Base-by-base conservation (phyloP, 495 filamentous ascomycete genomes). In the Apiosordaria backusii region DNA sequence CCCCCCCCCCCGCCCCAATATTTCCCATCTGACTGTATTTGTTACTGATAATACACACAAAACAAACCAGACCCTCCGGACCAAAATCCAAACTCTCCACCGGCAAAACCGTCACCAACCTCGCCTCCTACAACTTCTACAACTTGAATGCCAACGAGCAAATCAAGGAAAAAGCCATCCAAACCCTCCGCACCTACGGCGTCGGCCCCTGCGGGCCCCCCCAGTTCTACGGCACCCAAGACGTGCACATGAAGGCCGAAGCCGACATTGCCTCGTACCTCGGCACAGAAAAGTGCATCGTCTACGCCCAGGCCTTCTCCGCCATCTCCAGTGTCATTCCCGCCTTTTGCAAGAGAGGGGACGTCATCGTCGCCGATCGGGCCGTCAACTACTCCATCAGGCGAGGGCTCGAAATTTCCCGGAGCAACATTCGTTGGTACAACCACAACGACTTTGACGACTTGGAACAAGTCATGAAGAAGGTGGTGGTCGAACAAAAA, bases 311-410 rank as follows among this genome's bases (percentile, higher is more conserved):
- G 72, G 89, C 93, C 0, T 97, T 99, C 74, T 93, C 90, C 5
- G 97, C 95, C 45, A 96, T 98, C 64, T 91, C 90, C 0, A 91
- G 88, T 74, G 93, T 98, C 59, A 96, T 99, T 59, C 96, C 95
- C 4, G 89, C 93, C 4, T 99, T 99, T 73, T 93, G 89, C 68
- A 99, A 99, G 83, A 84, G 95, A 68, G 96, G 96, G 4, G 95
- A 99, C 77, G 91, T 99, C 71, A 98, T 99, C 68, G 92, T 99
- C 52, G 95, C 95, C n/a, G 95, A 99, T 78, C 90, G 88, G 70
- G 92, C 93, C 21, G 90, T 94, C 69, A 97, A 94, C 76, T 98
- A 90, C 80, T 89, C 96, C 7, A 93, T 97, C 70, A 89, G 94
- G 59, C 95, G 93, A 78, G 95, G 96, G 54, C 83, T 99, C 7